A percentile compares a stretch with the other conserved stretches of the same genome.
Conservation (phyloP, 768 basidiomycete species). For the Lactarius vividus region DNA sequence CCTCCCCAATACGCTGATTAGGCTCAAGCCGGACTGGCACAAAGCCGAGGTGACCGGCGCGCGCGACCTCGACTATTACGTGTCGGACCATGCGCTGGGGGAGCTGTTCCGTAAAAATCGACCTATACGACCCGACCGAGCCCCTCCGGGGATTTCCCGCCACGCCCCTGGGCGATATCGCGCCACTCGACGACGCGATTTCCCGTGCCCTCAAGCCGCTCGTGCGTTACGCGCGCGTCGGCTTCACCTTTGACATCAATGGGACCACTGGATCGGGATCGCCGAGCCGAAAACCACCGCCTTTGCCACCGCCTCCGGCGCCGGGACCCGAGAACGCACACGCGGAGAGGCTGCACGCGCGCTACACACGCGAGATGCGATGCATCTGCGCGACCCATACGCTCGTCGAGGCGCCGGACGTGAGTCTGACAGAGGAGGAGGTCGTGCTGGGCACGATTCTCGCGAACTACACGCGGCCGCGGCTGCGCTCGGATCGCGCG, state of each 20-base stretch:
- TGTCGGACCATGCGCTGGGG: slow-evolving; percentile 68
- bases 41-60: slow-evolving; percentile 41
- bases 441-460: slow-evolving; percentile 75
- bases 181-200: slow-evolving; percentile 14
- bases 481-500: slow-evolving; percentile 56
- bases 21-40: slow-evolving; percentile 79
- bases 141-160: slow-evolving; percentile 11
- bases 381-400: slow-evolving; percentile 70
- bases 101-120: slow-evolving; percentile 63
- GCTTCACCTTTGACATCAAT: not conserved
- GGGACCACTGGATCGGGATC: not conserved
- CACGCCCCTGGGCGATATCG: not conserved
- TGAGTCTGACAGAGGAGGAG: slow-evolving; percentile 65
- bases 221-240: slow-evolving; percentile 2
- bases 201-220: slow-evolving; percentile 17
- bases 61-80: slow-evolving; percentile 64
- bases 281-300: not conserved
- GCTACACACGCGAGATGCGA: slow-evolving; percentile 61
- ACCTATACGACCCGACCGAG: slow-evolving; percentile 40
- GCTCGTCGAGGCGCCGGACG: slow-evolving; percentile 53
- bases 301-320: too few relatives aligned
- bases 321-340: not conserved
- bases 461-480: slow-evolving; percentile 60
- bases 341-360: slow-evolving; percentile 40
- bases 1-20: slow-evolving; percentile 56